Percentiles rank a stretch among this genome's conserved stretches.
These are phyloP conservation scores for Aphelidium insulamus DNA, from an alignment of 371 early-diverging fungal species.

Conservation along the genomic window DNA sequence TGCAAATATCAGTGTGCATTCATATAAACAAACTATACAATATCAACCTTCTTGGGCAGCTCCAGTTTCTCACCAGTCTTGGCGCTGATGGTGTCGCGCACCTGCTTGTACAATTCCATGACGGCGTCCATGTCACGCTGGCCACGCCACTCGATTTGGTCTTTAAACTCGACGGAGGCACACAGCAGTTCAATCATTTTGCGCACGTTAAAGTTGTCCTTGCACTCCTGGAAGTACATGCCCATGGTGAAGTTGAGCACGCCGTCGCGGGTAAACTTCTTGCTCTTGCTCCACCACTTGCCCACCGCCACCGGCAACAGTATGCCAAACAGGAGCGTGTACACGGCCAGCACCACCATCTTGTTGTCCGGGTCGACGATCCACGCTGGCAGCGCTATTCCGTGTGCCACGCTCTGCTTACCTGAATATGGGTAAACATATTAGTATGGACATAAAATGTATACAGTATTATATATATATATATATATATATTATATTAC, in stretches of 20 bases:
- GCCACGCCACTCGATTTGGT: conserved; percentile 19
- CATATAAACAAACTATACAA: conserved; percentile 5
- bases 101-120: conserved; percentile 32
- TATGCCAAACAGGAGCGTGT: conserved; percentile 68
- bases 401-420: conserved; percentile 68
- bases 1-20: no score
- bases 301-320: conserved; percentile 66
- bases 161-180: conserved; percentile 42
- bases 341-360: conserved; percentile 48
- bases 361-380: conserved; percentile 67
- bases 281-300: conserved; percentile 83
- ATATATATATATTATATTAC: conserved; percentile 3
- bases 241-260: conserved; percentile 76
- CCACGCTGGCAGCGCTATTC: conserved; percentile 79
- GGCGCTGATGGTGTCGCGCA: conserved; percentile 9
- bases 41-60: conserved; percentile 11
- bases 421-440: no score
- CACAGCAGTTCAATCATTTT: conserved; percentile 38
- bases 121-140: conserved; percentile 21
- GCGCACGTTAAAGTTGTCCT: conserved; percentile 33
- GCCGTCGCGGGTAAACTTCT: conserved; percentile 62
- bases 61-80: conserved; percentile 36
- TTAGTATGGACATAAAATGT: no score
- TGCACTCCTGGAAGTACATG: conserved; percentile 62
- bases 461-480: no score